Evolutionary conservation across 106 monocot genomes (phyloP).

Genomic region (Platanthera zijinensis): DNA sequence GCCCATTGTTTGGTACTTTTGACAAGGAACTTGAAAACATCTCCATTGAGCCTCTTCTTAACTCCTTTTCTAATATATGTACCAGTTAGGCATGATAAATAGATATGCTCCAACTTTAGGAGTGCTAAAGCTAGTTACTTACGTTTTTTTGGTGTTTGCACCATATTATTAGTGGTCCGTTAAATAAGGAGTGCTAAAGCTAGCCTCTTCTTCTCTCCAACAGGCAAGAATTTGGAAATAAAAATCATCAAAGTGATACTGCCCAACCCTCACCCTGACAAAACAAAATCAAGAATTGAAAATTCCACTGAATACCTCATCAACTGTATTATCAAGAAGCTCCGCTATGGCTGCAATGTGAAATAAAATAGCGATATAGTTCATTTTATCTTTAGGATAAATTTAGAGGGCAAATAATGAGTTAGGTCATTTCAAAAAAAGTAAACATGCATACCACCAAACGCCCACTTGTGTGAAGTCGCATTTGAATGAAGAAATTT

Average conservation of each 20-base stretch:
- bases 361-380: conserved; percentile 1
- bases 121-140: too few relatives aligned
- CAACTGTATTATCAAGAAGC: conserved; percentile 88
- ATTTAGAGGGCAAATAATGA: neutral
- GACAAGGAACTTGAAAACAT: too few relatives aligned
- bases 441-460: conserved; percentile 53
- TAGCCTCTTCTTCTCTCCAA: neutral
- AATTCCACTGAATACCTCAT: conserved; percentile 54
- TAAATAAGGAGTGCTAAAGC: neutral
- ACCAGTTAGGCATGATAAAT: too few relatives aligned
- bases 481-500: conserved; percentile 97
- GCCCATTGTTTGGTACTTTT: too few relatives aligned
- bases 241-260: neutral
- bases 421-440: neutral
- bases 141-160: too few relatives aligned
- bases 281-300: neutral
- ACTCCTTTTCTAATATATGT: too few relatives aligned
- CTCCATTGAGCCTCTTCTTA: too few relatives aligned
- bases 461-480: conserved; percentile 93
- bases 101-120: too few relatives aligned
- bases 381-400: neutral
- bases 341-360: conserved; percentile 82
- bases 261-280: neutral
- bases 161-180: too few relatives aligned
- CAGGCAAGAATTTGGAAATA: neutral